Percentiles rank a stretch among this genome's conserved stretches.
Evolutionary conservation across 257 asterid genomes (phyloP).

Genomic region (Voacanga thouarsii): DNA sequence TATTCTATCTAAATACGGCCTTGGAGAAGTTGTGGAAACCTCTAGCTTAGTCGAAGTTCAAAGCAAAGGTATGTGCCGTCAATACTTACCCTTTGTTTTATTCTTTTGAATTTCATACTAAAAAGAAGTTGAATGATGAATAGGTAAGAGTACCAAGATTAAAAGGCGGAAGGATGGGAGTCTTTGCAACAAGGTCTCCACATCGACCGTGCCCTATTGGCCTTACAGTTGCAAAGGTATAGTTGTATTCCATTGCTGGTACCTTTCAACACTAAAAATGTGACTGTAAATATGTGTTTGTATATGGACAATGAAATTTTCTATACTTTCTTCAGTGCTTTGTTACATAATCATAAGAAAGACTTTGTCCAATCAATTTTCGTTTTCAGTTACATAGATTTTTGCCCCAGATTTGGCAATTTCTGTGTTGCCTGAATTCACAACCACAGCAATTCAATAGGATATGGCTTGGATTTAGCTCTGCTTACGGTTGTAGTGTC

Average conservation of each 20-base stretch:
- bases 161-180: conserved; percentile 80
- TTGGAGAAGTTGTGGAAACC: no score
- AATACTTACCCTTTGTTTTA: neutral
- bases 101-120: neutral
- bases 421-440: neutral
- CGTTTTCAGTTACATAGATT: no score
- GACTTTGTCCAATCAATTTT: no score
- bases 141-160: conserved; percentile 92
- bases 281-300: neutral
- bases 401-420: neutral
- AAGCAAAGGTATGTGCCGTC: conserved; percentile 67
- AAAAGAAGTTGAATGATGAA: conserved; percentile 16
- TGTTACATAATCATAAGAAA: neutral
- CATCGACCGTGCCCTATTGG: conserved; percentile 99
- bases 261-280: neutral
- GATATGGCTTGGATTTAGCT: neutral
- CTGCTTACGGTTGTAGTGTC: neutral
- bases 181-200: conserved; percentile 98
- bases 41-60: conserved; percentile 77
- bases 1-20: conserved; percentile 89
- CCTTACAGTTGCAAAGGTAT: conserved; percentile 94
- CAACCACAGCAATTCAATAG: neutral
- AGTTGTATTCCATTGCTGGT: neutral
- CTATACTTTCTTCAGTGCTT: neutral
- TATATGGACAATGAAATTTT: neutral